Evolutionary conservation across 2,329 filamentous ascomycete species (phyloP), one percentile per base, ranked within the genome.

Genomic region (Botrytis medusae): DNA sequence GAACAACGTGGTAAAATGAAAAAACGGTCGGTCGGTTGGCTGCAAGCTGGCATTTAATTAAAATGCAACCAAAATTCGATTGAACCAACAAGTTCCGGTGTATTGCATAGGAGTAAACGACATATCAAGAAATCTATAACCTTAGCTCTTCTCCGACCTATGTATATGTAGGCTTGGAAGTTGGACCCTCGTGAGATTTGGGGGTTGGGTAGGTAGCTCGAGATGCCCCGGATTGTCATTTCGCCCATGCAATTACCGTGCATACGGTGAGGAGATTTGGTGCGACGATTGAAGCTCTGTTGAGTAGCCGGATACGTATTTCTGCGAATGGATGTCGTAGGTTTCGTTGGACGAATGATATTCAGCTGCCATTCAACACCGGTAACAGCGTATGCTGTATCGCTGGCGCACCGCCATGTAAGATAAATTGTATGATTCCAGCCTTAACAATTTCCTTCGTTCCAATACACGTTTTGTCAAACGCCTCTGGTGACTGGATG

Each of bases 71-170:
- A n/a, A 44, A 61, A 37, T 32, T 10, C 32, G 22, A 46, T 34
- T 18, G 67, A 46, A 54, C 29, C 51, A 42, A 61, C 12, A 44
- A 34, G 37, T 69, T 29, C 29, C 68, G 68, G 67, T 14, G 8
- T 20, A 14, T 69, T 46, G 67, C 67, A 69, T 69, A 69, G 54
- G 37, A n/a, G 67, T 29, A n/a, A 42, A 68, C 57, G n/a, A 40
- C 22, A 54, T 54, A 29, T 48, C 64, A 29, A 67, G 32, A 54
- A 29, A 40, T 29, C n/a, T 51, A 54, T 20, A 37, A 34, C 12
- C 10, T 7, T 29, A 37, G 34, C 12, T 9, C 4, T 40, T n/a
- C 6, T 67, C 64, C 32, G 64, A 18, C 32, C 9, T 34, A 25
- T 51, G 46, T 37, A 67, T 34, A 25, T 51, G 46, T 37, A 67